A percentile compares a stretch with the other conserved stretches of the same genome.
Conservation (phyloP, 2,329 filamentous ascomycete genomes). For the Arthrocladium fulminans region DNA sequence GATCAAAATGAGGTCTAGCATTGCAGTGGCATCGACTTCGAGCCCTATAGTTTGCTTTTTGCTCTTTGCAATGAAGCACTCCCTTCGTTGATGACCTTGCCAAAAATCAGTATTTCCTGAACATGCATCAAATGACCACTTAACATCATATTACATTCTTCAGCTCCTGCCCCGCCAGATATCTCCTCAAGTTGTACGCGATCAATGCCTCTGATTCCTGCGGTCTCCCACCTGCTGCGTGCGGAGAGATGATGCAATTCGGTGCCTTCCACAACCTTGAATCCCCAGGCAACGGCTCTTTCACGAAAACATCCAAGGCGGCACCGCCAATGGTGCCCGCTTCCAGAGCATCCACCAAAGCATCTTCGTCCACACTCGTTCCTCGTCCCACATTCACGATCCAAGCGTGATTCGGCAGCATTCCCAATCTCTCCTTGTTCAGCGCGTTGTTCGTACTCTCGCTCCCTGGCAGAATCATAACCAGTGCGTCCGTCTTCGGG, state of each 20-base stretch:
- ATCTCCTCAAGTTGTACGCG: slow-evolving; percentile 51
- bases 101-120: not conserved
- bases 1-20: too few species aligned
- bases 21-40: not conserved
- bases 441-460: slow-evolving; percentile 49
- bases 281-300: slow-evolving; percentile 56
- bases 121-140: slow-evolving; percentile 28
- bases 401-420: slow-evolving; percentile 45
- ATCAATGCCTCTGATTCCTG: slow-evolving; percentile 53
- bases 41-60: not conserved
- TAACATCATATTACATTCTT: slow-evolving; percentile 38
- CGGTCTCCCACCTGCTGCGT: slow-evolving; percentile 37
- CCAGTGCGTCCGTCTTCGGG: slow-evolving; percentile 32
- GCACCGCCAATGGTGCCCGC: slow-evolving; percentile 54
- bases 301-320: slow-evolving; percentile 61
- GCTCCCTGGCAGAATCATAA: slow-evolving; percentile 57
- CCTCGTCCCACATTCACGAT: slow-evolving; percentile 20
- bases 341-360: slow-evolving; percentile 15
- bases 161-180: slow-evolving; percentile 50
- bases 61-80: not conserved
- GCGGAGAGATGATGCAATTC: slow-evolving; percentile 17
- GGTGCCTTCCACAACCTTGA: slow-evolving; percentile 41
- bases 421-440: slow-evolving; percentile 44
- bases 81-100: not conserved
- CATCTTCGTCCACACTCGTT: slow-evolving; percentile 14